These are phyloP conservation scores for Eucalyptus tenuipes DNA, from an alignment of 345 rosid genomes.

Conservation along the genomic window DNA sequence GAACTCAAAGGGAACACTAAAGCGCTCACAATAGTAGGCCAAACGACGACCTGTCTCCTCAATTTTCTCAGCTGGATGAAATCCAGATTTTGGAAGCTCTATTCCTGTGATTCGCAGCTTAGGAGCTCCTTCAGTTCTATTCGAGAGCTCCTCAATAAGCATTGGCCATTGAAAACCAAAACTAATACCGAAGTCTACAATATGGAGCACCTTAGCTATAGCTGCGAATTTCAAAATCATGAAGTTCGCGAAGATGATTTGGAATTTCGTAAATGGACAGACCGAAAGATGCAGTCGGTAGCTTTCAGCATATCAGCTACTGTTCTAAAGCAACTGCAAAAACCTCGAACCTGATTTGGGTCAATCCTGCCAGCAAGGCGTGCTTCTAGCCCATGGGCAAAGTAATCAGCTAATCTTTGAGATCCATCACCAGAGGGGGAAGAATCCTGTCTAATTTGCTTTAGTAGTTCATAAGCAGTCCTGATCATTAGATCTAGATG, in stretches of 20 bases:
- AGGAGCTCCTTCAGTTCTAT: constrained; percentile 30
- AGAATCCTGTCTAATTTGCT: constrained; percentile 63
- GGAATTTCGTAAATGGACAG: constrained; percentile 56
- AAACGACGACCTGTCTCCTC: constrained; percentile 68
- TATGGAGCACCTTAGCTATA: constrained; percentile 50
- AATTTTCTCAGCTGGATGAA: constrained; percentile 54
- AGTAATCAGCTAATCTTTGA: constrained; percentile 78
- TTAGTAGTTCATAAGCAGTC: constrained; percentile 54
- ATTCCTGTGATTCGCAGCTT: constrained; percentile 76
- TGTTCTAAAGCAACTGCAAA: constrained; percentile 17
- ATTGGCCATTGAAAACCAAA: constrained; percentile 92
- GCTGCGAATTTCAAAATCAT: constrained; percentile 37
- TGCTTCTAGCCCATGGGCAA: constrained; percentile 69
- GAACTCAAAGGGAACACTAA: constrained; percentile 69
- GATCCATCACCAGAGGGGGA: constrained; percentile 62
- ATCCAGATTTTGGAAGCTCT: constrained; percentile 68
- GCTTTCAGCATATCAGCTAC: constrained; percentile 58
- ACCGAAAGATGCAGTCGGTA: constrained; percentile 37
- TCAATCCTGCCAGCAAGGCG: constrained; percentile 43
- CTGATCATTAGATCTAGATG: neutral
- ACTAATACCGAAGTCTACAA: constrained; percentile 70
- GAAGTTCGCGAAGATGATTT: constrained; percentile 36
- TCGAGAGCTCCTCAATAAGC: constrained; percentile 53
- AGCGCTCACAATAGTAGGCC: constrained; percentile 53
- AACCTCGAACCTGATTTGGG: constrained; percentile 10